Evolutionary conservation across 1,284 basidiomycete genomes (phyloP).

Genomic region (Microbotryum scabiosae): DNA sequence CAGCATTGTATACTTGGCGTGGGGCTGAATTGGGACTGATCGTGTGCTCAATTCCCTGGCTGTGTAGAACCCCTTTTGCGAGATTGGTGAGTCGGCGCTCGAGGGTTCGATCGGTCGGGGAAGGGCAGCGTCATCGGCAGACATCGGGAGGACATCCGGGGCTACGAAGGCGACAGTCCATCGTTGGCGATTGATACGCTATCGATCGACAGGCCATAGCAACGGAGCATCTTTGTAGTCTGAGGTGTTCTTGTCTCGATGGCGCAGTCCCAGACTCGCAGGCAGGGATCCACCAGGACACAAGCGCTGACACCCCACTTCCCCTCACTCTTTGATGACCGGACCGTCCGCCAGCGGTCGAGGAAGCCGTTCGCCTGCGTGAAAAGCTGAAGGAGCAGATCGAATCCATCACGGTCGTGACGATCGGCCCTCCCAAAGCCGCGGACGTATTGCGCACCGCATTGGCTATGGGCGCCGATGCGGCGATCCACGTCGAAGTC

Average conservation of each 20-base stretch:
- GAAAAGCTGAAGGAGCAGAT: constrained; percentile 66
- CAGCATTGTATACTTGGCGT: constrained; percentile 2
- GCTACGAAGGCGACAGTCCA: too few species aligned
- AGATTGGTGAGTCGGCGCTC: constrained; percentile 62
- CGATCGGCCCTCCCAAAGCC: constrained; percentile 85
- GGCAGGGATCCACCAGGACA: too few species aligned
- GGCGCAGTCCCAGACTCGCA: too few species aligned
- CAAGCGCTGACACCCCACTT: too few species aligned
- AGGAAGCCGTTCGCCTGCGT: constrained; percentile 89
- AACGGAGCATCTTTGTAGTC: too few species aligned
- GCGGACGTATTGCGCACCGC: constrained; percentile 88
- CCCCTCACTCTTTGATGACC: too few species aligned
- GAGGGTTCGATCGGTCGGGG: too few species aligned
- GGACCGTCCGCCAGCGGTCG: constrained; percentile 60
- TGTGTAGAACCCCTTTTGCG: constrained; percentile 83
- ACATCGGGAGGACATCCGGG: too few species aligned
- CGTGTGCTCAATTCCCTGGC: neutral
- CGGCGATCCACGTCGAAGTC: constrained; percentile 80
- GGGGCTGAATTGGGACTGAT: neutral
- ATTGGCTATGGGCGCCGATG: constrained; percentile 95
- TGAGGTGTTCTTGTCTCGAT: too few species aligned
- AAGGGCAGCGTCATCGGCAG: too few species aligned
- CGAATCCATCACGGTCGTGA: constrained; percentile 79
- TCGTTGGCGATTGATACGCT: too few species aligned
- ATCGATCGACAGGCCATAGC: too few species aligned